phyloP scores from a whole-genome alignment of 2,329 filamentous ascomycete genomes.

The Fusarium pseudonygamai region DNA sequence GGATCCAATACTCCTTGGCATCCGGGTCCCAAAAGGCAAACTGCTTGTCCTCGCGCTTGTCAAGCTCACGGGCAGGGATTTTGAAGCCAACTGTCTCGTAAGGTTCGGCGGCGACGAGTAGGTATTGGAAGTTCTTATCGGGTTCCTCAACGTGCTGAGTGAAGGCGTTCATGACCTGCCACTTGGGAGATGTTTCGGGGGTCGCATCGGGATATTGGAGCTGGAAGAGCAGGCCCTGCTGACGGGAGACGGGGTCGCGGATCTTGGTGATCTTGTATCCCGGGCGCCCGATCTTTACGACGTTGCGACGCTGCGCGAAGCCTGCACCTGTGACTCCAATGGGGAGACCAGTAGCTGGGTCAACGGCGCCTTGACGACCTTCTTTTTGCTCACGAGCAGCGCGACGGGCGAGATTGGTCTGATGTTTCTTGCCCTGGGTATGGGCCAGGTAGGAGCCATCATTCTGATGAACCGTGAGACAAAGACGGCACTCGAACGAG shows the following conservation, averaged over 20 bases:
- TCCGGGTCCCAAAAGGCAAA: slow-evolving; percentile 97
- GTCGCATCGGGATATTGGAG: slow-evolving; percentile 93
- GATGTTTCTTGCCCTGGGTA: slow-evolving; percentile 98
- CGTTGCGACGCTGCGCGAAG: slow-evolving; percentile 76
- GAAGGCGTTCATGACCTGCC: slow-evolving; percentile 97
- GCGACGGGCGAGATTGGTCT: slow-evolving; percentile 95
- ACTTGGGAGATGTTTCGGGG: slow-evolving; percentile 77
- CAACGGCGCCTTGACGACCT: slow-evolving; percentile 72
- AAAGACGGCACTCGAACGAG: slow-evolving; percentile 96
- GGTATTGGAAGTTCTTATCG: slow-evolving; percentile 93
- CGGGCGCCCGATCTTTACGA: slow-evolving; percentile 93
- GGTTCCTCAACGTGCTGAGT: slow-evolving; percentile 96
- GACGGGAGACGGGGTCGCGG: slow-evolving; percentile 85
- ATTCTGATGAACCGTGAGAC: slow-evolving; percentile 97
- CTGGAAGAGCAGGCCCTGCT: slow-evolving; percentile 94
- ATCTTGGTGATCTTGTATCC: slow-evolving; percentile 99
- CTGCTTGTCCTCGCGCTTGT: slow-evolving; percentile 85
- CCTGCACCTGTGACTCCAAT: slow-evolving; percentile 77
- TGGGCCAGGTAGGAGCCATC: slow-evolving; percentile 98
- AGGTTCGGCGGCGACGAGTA: slow-evolving; percentile 93
- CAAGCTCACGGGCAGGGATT: slow-evolving; percentile 91
- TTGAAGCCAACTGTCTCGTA: slow-evolving; percentile 99
- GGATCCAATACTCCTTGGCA: slow-evolving; percentile 96
- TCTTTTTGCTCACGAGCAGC: slow-evolving; percentile 96
- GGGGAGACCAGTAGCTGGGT: slow-evolving; percentile 75